Conservation (phyloP, 1,139 yeast genomes). For the Kurtzmaniella quercitrusa region DNA sequence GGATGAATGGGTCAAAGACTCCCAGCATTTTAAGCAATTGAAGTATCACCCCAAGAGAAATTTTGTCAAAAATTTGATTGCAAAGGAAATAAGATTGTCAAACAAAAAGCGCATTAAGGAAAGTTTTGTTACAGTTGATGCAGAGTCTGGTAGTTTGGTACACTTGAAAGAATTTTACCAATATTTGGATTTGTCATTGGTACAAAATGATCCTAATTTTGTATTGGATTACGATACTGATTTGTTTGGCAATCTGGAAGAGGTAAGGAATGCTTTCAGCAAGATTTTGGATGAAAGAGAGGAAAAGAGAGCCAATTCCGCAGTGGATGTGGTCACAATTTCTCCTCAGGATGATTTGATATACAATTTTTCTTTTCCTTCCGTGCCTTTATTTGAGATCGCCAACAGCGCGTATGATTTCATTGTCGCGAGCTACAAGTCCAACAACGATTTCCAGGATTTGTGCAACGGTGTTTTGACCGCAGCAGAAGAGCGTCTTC, state of each 20-base stretch:
- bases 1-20: constrained; percentile 84
- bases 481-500: constrained; percentile 19
- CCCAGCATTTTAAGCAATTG: constrained; percentile 27
- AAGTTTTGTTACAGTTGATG: constrained; percentile 57
- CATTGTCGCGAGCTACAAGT: constrained; percentile 38
- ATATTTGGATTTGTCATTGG: constrained; percentile 50
- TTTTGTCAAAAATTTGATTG: constrained; percentile 74
- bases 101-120: constrained; percentile 65
- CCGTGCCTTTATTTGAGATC: constrained; percentile 34
- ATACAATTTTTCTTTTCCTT: constrained; percentile 33
- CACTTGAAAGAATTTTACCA: constrained; percentile 55
- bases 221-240: constrained; percentile 33
- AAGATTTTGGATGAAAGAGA: constrained; percentile 29
- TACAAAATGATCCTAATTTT: constrained; percentile 24
- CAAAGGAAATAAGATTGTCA: constrained; percentile 79
- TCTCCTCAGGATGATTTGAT: constrained; percentile 41
- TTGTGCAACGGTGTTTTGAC: constrained; percentile 27
- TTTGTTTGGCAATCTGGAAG: constrained; percentile 33
- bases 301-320: constrained; percentile 13
- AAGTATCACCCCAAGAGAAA: constrained; percentile 68
- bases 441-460: constrained; percentile 36
- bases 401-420: constrained; percentile 41
- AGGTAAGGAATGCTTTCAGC: constrained; percentile 23
- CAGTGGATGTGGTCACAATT: constrained; percentile 19
- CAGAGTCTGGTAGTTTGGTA: constrained; percentile 22